These are phyloP conservation scores for Afroboletus lepidellus DNA, from an alignment of 1,284 basidiomycete species.

Conservation along the genomic window DNA sequence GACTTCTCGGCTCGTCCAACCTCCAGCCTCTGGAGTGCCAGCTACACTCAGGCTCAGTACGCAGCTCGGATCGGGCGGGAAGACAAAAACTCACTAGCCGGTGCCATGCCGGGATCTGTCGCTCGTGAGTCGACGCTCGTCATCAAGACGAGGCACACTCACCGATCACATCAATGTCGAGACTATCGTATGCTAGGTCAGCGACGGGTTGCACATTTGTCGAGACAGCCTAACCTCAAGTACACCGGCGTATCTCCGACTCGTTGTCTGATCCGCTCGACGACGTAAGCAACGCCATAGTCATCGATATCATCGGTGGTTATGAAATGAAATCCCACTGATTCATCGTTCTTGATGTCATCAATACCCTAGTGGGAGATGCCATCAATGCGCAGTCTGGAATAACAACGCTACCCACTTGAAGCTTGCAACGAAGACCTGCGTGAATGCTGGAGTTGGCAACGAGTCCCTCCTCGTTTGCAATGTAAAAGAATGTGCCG, in stretches of 20 bases:
- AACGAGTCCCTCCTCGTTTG: slow-evolving; percentile 70
- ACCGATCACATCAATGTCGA: slow-evolving; percentile 82
- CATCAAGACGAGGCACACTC: slow-evolving; percentile 18
- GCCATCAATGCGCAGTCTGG: neutral
- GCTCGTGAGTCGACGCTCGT: slow-evolving; percentile 7
- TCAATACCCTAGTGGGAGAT: slow-evolving; percentile 44
- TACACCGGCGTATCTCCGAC: slow-evolving; percentile 74
- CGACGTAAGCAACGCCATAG: slow-evolving; percentile 58
- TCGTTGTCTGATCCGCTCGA: slow-evolving; percentile 58
- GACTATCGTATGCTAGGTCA: slow-evolving; percentile 33
- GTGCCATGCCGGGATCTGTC: slow-evolving; percentile 75
- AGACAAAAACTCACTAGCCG: slow-evolving; percentile 57
- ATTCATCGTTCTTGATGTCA: slow-evolving; percentile 62
- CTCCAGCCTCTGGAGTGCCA: slow-evolving; percentile 82
- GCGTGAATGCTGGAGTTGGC: slow-evolving; percentile 73
- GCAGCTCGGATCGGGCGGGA: neutral
- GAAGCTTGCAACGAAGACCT: slow-evolving; percentile 73
- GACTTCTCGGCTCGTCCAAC: slow-evolving; percentile 79
- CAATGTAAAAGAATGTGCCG: slow-evolving; percentile 76
- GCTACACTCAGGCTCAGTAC: slow-evolving; percentile 40
- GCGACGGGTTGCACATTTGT: neutral
- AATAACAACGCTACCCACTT: slow-evolving; percentile 47
- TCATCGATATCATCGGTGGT: slow-evolving; percentile 78
- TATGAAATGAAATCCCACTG: slow-evolving; percentile 69
- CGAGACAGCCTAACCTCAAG: slow-evolving; percentile 49